phyloP scores from a whole-genome alignment of 78 protist genomes.

The Chrysochromulina tobinii region DNA sequence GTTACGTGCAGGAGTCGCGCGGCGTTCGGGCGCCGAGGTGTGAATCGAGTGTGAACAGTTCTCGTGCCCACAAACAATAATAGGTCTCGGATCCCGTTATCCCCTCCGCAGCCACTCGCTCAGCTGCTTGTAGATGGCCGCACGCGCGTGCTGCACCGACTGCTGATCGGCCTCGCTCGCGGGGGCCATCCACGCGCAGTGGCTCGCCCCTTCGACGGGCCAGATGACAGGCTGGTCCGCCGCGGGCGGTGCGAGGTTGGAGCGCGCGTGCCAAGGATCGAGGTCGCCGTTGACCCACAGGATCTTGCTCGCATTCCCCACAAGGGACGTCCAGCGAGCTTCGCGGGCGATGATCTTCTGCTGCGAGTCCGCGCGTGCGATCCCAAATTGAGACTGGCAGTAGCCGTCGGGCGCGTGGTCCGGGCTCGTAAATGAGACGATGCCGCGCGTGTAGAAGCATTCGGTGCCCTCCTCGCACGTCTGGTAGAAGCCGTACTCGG shows the following conservation, averaged over 20 bases:
- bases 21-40: too few species aligned
- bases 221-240: background rate
- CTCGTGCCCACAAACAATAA: too few species aligned
- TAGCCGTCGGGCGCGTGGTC: background rate
- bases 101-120: background rate
- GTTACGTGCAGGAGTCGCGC: too few species aligned
- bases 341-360: too few species aligned
- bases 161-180: constrained; percentile 18
- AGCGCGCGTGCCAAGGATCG: constrained; percentile 59
- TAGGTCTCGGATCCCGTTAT: too few species aligned
- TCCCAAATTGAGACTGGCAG: too few species aligned
- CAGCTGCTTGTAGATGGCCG: background rate
- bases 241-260: constrained; percentile 1
- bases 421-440: background rate
- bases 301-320: constrained; percentile 10
- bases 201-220: constrained; percentile 53
- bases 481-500: constrained; percentile 75
- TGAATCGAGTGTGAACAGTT: too few species aligned
- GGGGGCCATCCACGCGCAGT: constrained; percentile 69
- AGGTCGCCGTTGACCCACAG: constrained; percentile 61
- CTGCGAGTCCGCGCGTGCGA: too few species aligned
- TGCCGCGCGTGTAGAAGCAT: constrained; percentile 38
- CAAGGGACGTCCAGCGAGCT: too few species aligned
- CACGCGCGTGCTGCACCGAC: background rate
- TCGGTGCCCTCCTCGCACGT: constrained; percentile 46